Percentiles rank a stretch among this genome's conserved stretches.
Conservation (phyloP, 208 protist genomes). For the Crithidia bombi region DNA sequence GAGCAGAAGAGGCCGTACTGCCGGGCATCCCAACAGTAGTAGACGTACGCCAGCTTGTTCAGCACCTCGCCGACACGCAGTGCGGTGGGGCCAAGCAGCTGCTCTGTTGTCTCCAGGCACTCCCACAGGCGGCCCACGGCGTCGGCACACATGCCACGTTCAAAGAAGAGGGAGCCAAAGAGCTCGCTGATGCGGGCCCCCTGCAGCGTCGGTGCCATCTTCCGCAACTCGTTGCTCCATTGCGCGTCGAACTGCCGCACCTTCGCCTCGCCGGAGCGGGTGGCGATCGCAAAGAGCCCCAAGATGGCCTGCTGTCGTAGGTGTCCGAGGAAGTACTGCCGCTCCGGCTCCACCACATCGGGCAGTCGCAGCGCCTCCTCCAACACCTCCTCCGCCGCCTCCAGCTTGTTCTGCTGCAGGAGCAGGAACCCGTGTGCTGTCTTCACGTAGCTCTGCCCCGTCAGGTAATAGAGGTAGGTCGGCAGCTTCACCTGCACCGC, state of each 20-base stretch:
- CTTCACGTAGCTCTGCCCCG: constrained; percentile 25
- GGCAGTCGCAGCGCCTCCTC: constrained; percentile 34
- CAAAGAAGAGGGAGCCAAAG: constrained; percentile 50
- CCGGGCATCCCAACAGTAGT: constrained; percentile 57
- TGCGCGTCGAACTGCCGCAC: constrained; percentile 33
- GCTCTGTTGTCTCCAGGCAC: constrained; percentile 43
- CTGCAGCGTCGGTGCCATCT: constrained; percentile 35
- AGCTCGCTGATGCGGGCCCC: constrained; percentile 45
- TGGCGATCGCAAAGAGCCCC: constrained; percentile 47
- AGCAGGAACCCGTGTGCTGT: constrained; percentile 26
- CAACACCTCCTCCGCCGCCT: constrained; percentile 32
- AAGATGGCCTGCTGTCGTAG: constrained; percentile 42
- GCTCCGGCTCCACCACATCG: constrained; percentile 30
- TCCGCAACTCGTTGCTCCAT: constrained; percentile 40
- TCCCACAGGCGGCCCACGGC: constrained; percentile 54
- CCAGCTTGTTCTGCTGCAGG: constrained; percentile 24
- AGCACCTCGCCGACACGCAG: constrained; percentile 45
- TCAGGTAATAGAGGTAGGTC: constrained; percentile 26
- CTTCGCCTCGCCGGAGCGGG: constrained; percentile 26
- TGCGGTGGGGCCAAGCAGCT: constrained; percentile 43
- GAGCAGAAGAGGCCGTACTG: constrained; percentile 51
- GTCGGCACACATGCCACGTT: constrained; percentile 37
- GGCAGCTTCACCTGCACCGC: constrained; percentile 17
- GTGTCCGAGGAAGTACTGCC: constrained; percentile 27
- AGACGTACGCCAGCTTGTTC: constrained; percentile 61